Evolutionary conservation across 345 rosid species (phyloP).

Genomic region (Eucalyptus virginea): DNA sequence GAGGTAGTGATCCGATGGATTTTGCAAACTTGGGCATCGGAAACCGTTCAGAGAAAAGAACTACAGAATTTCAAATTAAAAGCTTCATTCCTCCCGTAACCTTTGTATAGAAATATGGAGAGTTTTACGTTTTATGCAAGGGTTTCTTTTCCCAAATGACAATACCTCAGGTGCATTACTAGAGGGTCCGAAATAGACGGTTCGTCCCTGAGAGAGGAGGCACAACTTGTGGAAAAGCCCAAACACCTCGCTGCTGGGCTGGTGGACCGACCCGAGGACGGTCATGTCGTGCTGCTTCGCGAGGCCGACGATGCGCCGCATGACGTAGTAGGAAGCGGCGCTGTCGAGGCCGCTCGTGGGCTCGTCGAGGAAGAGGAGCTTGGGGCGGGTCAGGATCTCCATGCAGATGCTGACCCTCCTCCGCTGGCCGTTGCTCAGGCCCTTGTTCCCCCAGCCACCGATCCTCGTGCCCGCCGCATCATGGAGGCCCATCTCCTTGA

Average conservation of each 20-base stretch:
- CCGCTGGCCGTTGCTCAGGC: constrained; percentile 48
- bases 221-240: constrained; percentile 34
- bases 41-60: constrained; percentile 38
- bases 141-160: neutral
- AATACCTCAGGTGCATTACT: constrained; percentile 16
- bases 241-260: constrained; percentile 39
- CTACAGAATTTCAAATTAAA: constrained; percentile 1
- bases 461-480: constrained; percentile 27
- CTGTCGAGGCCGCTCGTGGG: constrained; percentile 56
- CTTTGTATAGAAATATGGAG: neutral
- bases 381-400: constrained; percentile 38
- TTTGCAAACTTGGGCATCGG: constrained; percentile 30
- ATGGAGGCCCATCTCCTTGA: constrained; percentile 38
- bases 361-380: constrained; percentile 41
- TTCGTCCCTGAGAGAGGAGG: constrained; percentile 32
- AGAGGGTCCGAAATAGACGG: constrained; percentile 39
- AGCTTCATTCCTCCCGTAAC: neutral
- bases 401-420: constrained; percentile 55
- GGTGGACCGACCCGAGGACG: constrained; percentile 33
- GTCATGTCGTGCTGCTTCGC: constrained; percentile 9
- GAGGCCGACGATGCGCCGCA: constrained; percentile 21
- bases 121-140: neutral
- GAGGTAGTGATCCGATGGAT: constrained; percentile 51
- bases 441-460: constrained; percentile 34
- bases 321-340: constrained; percentile 34